Conservation (phyloP, 345 rosid species). For the Erucastrum elatum region DNA sequence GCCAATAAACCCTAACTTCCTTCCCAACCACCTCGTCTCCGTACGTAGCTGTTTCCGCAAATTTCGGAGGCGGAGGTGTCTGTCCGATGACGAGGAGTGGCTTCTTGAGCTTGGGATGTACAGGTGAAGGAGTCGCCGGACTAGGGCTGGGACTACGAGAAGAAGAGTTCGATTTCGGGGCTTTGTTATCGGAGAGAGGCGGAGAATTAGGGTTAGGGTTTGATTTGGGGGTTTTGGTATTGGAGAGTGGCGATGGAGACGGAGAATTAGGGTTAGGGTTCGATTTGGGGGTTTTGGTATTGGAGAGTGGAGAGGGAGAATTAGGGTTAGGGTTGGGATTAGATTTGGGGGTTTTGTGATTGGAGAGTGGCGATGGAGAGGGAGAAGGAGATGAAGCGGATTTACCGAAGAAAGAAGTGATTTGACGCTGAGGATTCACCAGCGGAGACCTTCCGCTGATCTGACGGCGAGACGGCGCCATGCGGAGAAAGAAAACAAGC, state of each 20-base stretch:
- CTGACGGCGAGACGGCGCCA: slow-evolving; percentile 78
- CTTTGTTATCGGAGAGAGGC: slow-evolving; percentile 38
- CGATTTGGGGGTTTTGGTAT: slow-evolving; percentile 39
- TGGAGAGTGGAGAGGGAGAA: slow-evolving; percentile 27
- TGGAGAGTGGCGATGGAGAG: slow-evolving; percentile 33
- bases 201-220: slow-evolving; percentile 38
- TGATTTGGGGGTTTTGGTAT: slow-evolving; percentile 39
- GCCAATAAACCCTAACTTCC: slow-evolving; percentile 88
- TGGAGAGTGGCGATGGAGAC: slow-evolving; percentile 34
- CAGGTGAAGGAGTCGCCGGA: slow-evolving; percentile 78
- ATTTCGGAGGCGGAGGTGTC: slow-evolving; percentile 40
- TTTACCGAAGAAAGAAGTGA: slow-evolving; percentile 81
- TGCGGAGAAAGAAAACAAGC: slow-evolving; percentile 21
- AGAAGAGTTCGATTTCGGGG: slow-evolving; percentile 28
- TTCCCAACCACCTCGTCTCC: slow-evolving; percentile 63
- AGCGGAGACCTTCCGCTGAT: slow-evolving; percentile 84
- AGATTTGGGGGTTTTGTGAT: slow-evolving; percentile 39
- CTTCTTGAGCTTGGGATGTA: slow-evolving; percentile 57
- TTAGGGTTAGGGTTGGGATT: slow-evolving; percentile 38
- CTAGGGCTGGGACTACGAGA: slow-evolving; percentile 44
- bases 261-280: slow-evolving; percentile 41
- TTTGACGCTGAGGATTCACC: slow-evolving; percentile 86
- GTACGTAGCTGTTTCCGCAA: slow-evolving; percentile 32
- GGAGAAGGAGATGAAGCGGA: slow-evolving; percentile 34
- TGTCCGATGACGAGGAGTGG: slow-evolving; percentile 68